Base-by-base conservation (phyloP, 768 basidiomycete species). In the Leccinum olivaceopallidum region DNA sequence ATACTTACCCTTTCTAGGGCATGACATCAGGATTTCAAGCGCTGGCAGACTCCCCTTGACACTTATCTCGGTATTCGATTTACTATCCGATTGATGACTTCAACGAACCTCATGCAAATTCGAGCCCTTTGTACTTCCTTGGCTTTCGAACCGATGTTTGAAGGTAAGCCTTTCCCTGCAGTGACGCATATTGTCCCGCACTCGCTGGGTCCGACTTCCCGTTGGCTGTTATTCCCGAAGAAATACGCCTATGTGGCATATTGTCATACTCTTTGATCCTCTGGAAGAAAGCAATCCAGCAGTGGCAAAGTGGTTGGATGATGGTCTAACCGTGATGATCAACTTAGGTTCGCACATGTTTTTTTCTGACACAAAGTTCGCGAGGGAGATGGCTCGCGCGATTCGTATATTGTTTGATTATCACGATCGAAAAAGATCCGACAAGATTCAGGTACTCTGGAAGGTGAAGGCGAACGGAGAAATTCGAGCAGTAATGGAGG, bases 41-140 rank as follows among this genome's bases (percentile, higher is more conserved):
- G 13, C 62, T 65, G 53, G 60, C 58, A 65, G 34, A 48, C 62
- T 18, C 60, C 34, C 34, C 55, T 66, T 36, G 62, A 65, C 36
- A 36, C 52, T 10, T 62, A 62, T 48, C 55, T 59, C 34, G 16
- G 13, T 22, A 56, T 65, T 42, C 57, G 51, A n/a, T 22, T 54
- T 26, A 10, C 18, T 32, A 39, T 47, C 3, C n/a, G 3, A 24
- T 2, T 32, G 0, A 6, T 18, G 32, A 42, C 34, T 3, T 39
- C 54, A 4, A 2, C 8, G 6, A 8, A 30, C 7, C 3, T 37
- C 3, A 55, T 18, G 10, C 10, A 32, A 32, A 7, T 37, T 1
- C 5, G 8, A 12, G 24, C 44, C 32, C 16, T 53, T 3, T 60
- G 60, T 32, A 18, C 57, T 56, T 28, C 32, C 32, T 34, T 34